Evolutionary conservation across 2,329 filamentous ascomycete species (phyloP), one percentile per base, ranked within the genome.

Genomic region (Claviceps pusilla): DNA sequence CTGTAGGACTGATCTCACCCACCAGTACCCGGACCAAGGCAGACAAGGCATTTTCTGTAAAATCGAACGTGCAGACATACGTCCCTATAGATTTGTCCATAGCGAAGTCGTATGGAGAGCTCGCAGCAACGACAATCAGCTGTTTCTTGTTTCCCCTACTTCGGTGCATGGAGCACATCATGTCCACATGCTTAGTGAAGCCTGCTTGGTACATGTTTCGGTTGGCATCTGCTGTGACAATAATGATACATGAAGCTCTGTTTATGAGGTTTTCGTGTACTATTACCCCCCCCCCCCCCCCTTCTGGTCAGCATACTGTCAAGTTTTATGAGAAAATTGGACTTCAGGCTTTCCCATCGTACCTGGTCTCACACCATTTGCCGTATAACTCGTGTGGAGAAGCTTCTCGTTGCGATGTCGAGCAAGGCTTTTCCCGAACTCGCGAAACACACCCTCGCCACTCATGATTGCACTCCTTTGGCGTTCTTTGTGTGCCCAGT

Each of bases 21-120:
- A 91, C 91, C 0, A 96, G 71, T 0, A 88, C 86, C 56, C 88
- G 83, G 19, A 94, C 88, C 4, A 95, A 73, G 1, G 89, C 87
- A 57, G 86, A 83, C 71, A 96, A 80, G 19, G 91, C 89, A 7
- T 87, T 91, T 62, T 96, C 91, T 0, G 91, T 96, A 63, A 95
- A 96, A 70, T 96, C 90, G 67, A 94, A 96, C 0, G 90, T 95
- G 72, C 91, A 96, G 45, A 97, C 78, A 63, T 96, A 96, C 1
- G 90, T 95, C 6, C 87, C 87, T 45, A 97, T 91, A 0, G 83
- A 83, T 59, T 86, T 85, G 63, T 97, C 91, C 79, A 91, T 89
- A 48, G 89, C 89, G 66, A 97, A 97, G 67, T 97, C 91, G 67
- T 96, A 97, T 0, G 91, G 91, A 0, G 90, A 96, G 69, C 89